Evolutionary conservation across 2,329 filamentous ascomycete genomes (phyloP).

Genomic region (Hypoxylon sp.): DNA sequence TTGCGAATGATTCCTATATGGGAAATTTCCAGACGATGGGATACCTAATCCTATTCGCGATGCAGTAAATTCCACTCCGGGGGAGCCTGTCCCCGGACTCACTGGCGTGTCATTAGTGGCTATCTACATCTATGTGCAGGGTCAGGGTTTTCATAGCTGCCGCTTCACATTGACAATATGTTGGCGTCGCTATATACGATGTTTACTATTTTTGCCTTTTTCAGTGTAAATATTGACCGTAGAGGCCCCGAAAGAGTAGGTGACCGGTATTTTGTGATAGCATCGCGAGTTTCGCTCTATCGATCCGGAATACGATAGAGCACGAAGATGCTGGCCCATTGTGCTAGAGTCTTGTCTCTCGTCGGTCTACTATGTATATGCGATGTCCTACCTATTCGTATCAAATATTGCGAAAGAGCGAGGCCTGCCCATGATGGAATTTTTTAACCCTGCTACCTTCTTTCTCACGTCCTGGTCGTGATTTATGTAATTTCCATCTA

Average conservation of each 20-base stretch:
- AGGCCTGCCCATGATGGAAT: neutral
- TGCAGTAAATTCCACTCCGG: slow-evolving; percentile 20
- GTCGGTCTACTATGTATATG: neutral
- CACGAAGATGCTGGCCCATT: neutral
- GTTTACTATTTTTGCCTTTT: slow-evolving; percentile 21
- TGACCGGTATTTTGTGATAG: slow-evolving; percentile 25
- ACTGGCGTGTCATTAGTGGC: slow-evolving; percentile 14
- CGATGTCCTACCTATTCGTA: neutral
- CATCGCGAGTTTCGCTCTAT: slow-evolving; percentile 10
- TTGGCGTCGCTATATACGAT: neutral
- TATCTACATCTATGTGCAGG: neutral
- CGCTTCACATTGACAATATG: slow-evolving; percentile 19
- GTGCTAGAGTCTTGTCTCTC: neutral
- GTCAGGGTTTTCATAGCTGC: slow-evolving; percentile 10
- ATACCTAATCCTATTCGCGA: slow-evolving; percentile 7
- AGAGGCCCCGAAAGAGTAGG: slow-evolving; percentile 25
- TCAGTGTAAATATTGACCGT: slow-evolving; percentile 35
- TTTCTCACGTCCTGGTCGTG: neutral
- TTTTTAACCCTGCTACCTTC: neutral
- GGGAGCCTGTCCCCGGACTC: slow-evolving; percentile 18
- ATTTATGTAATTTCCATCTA: neutral
- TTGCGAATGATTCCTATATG: slow-evolving; percentile 9
- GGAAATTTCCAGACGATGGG: slow-evolving; percentile 21
- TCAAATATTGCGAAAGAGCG: neutral
- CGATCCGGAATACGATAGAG: too few species aligned